Base-by-base conservation (phyloP, 306 rosid genomes). In the Cotoneaster glaucophyllus region DNA sequence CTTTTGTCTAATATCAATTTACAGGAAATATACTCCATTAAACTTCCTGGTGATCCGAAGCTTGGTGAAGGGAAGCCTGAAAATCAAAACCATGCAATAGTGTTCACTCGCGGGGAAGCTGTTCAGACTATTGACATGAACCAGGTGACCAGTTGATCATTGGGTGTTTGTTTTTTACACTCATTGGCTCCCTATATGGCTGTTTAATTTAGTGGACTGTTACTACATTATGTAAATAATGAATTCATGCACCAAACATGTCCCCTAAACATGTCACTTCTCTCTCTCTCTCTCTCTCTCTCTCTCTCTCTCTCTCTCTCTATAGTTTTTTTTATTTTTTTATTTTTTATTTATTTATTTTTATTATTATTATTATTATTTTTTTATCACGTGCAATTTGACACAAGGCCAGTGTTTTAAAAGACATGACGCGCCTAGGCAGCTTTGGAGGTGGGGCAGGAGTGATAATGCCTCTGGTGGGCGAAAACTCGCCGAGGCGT, bases 21-120 rank as follows among this genome's bases (percentile, higher is more conserved):
- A 18, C 71, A 95, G 98, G 98, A 92, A 79, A 84, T 95, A 84
- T 95, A 82, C 84, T 91, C 98, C 54, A 88, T 95, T 66, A 95
- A 85, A 85, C 97, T 95, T 80, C 98, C 98, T 75, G 98, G 98
- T 73, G 90, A 95, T 80, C 98, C 98, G 18, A 95, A 92, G 91
- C 93, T 95, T 43, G 98, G 98, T 73, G 98, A 95, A 90, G 98
- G 98, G 79, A 95, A 95, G 84, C 98, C 98, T 18, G 98, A 95
- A 86, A 95, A 95, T 84, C 98, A 95, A 90, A 95, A 95, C 76
- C 98, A 95, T 84, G 97, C 98, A 24, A 92, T 95, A 74, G 50
- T 95, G 79, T 95, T 95, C 84, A 95, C 98, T 31, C 98, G 98
- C 8, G 98, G 98, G 64, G 97, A 88, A 76, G 98, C 98, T 78